Evolutionary conservation across 306 rosid genomes (phyloP).

Genomic region (Nissolia schottii): DNA sequence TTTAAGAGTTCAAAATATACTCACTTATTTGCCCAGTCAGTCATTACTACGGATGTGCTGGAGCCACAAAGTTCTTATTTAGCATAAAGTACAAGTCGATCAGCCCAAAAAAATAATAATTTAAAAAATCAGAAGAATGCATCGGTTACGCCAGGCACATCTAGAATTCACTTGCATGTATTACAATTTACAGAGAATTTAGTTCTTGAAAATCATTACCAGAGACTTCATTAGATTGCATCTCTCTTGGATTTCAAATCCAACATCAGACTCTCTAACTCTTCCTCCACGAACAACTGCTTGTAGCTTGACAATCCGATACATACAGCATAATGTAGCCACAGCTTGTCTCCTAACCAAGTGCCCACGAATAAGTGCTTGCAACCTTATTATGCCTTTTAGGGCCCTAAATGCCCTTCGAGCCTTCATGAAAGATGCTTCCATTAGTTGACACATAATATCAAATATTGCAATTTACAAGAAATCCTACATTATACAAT

Average conservation of each 20-base stretch:
- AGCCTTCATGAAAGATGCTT: constrained; percentile 67
- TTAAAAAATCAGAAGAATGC: not conserved
- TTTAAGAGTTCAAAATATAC: constrained; percentile 1
- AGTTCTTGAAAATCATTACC: constrained; percentile 38
- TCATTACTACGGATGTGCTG: not conserved
- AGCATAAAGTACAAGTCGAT: not conserved
- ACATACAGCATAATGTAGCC: constrained; percentile 76
- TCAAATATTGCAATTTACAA: constrained; percentile 23
- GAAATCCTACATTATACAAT: constrained; percentile 11
- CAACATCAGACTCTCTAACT: constrained; percentile 62
- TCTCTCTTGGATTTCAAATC: constrained; percentile 60
- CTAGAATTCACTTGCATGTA: not conserved
- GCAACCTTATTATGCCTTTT: constrained; percentile 98
- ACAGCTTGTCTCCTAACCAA: constrained; percentile 97
- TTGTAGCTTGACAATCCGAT: constrained; percentile 83
- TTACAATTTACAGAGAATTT: not conserved
- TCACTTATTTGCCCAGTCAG: not conserved
- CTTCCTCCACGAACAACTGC: constrained; percentile 71
- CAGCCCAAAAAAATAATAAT: not conserved
- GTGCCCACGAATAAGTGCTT: constrained; percentile 99
- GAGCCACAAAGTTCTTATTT: not conserved
- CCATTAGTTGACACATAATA: constrained; percentile 29
- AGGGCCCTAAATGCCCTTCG: constrained; percentile 95
- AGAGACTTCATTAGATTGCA: constrained; percentile 31
- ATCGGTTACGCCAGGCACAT: not conserved